phyloP scores from a whole-genome alignment of 768 basidiomycete genomes.

The Serendipita vermifera region DNA sequence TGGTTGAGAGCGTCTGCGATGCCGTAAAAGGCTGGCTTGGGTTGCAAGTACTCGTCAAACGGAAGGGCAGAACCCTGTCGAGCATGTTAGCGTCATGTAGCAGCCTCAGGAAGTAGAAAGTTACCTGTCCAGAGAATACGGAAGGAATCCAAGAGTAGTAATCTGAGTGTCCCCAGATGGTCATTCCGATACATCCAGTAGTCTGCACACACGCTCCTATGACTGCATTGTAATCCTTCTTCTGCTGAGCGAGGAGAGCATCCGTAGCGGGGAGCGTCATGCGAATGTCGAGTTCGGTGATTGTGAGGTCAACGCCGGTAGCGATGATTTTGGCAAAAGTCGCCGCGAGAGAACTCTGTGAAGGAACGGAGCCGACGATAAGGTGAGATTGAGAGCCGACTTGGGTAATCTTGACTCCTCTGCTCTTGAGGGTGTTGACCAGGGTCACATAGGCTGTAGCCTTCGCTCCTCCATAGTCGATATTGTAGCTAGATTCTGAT shows the following conservation, averaged over 20 bases:
- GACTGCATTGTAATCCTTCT: slow-evolving; percentile 43
- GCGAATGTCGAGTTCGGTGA: slow-evolving; percentile 29
- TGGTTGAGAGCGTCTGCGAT: slow-evolving; percentile 26
- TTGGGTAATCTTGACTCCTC: slow-evolving; percentile 44
- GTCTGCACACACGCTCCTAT: slow-evolving; percentile 40
- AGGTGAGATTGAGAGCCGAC: slow-evolving; percentile 36
- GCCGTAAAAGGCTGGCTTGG: slow-evolving; percentile 36
- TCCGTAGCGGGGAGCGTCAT: slow-evolving; percentile 41
- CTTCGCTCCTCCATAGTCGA: slow-evolving; percentile 30
- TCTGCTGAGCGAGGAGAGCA: slow-evolving; percentile 40
- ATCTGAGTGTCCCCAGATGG: slow-evolving; percentile 33
- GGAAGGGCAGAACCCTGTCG: slow-evolving; percentile 23
- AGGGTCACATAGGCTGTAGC: slow-evolving; percentile 43
- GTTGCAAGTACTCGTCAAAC: slow-evolving; percentile 29
- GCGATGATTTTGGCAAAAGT: slow-evolving; percentile 41
- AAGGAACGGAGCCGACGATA: slow-evolving; percentile 43
- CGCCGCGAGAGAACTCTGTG: slow-evolving; percentile 25
- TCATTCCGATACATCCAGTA: slow-evolving; percentile 25
- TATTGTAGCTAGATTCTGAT: neutral
- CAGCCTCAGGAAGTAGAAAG: too few relatives aligned
- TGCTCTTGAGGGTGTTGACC: slow-evolving; percentile 33
- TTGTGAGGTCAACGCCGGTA: slow-evolving; percentile 52
- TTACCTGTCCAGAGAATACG: slow-evolving; percentile 22
- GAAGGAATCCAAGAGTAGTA: slow-evolving; percentile 28
- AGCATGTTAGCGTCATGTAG: neutral